Evolutionary conservation across 129 eudicot genomes (phyloP), one percentile per base, ranked within the genome.

Genomic region (Solidago caesia): DNA sequence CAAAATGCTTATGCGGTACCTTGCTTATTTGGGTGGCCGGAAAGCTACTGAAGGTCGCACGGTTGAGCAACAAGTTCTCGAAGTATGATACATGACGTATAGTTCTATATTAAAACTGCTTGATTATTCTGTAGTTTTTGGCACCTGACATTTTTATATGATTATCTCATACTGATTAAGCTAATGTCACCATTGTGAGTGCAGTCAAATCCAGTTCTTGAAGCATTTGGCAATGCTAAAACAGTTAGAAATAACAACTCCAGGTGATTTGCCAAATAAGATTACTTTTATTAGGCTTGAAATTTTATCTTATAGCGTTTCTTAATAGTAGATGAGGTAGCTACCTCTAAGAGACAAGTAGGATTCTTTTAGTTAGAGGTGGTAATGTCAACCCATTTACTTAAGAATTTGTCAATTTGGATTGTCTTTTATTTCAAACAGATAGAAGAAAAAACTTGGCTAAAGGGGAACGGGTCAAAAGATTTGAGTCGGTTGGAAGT

Each of bases 181-280:
- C 53, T 72, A 64, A 13, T 51, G 49, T 53, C 41, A 53, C 67
- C 78, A 43, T 42, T 63, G 68, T 56, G 77, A 68, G 68, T 89
- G 97, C 96, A 95, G 99, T 95, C 99, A 56, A 95, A 95, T 83
- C 99, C 99, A n/a, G 99, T 95, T 84, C 97, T 95, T 84, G 99
- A 95, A 87, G 99, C 97, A 74, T 95, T 95, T 84, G 99, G 99
- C 53, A 95, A 95, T 80, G 99, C 99, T 27, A 95, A 95, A 80
- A 95, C 99, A 70, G 96, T 95, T 75, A 87, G 99, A 87, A 95
- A 95, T 81, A 95, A 95, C 84, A 95, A 95, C 80, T 95, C 99
- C 92, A 95, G 99, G 99, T 91, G 75, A 74, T 58, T 65, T 78
- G 58, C 72, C 51, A 61, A 13, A 51, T 57, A 4, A 53, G 15